Conservation (phyloP, 2,329 filamentous ascomycete species). For the Ilyonectria robusta region DNA sequence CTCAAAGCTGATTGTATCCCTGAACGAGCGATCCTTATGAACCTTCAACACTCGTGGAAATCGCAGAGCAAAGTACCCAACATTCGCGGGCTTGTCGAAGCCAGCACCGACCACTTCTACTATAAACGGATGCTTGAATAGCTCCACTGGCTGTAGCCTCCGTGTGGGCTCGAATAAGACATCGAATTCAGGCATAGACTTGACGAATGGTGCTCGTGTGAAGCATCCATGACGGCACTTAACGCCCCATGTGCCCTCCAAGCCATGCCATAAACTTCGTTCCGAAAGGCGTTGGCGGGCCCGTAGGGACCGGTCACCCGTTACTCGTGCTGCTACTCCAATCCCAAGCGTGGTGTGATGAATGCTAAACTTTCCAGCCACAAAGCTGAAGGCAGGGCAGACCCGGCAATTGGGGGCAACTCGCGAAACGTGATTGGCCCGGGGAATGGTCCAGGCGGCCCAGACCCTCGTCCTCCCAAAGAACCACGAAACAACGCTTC, state of each 20-base stretch:
- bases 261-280: too few species aligned
- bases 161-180: constrained; percentile 13
- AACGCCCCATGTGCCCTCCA: too few species aligned
- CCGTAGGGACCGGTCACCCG: too few species aligned
- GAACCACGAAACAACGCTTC: constrained; percentile 10
- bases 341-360: too few species aligned
- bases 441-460: too few species aligned
- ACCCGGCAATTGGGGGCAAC: too few species aligned
- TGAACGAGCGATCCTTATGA: constrained; percentile 10
- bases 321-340: constrained; percentile 28
- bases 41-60: constrained; percentile 58
- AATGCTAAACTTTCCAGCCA: too few species aligned
- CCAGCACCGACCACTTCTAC: constrained; percentile 71
- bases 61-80: constrained; percentile 76
- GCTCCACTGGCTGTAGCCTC: neutral
- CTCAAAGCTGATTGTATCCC: constrained; percentile 6
- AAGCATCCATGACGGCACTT: constrained; percentile 22
- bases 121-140: constrained; percentile 59
- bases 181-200: constrained; percentile 31
- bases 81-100: constrained; percentile 76
- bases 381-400: too few species aligned
- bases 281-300: too few species aligned
- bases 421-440: constrained; percentile 29
- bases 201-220: constrained; percentile 50
- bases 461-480: too few species aligned